Conservation (phyloP, 768 basidiomycete genomes). For the Lactarius deliciosus region DNA sequence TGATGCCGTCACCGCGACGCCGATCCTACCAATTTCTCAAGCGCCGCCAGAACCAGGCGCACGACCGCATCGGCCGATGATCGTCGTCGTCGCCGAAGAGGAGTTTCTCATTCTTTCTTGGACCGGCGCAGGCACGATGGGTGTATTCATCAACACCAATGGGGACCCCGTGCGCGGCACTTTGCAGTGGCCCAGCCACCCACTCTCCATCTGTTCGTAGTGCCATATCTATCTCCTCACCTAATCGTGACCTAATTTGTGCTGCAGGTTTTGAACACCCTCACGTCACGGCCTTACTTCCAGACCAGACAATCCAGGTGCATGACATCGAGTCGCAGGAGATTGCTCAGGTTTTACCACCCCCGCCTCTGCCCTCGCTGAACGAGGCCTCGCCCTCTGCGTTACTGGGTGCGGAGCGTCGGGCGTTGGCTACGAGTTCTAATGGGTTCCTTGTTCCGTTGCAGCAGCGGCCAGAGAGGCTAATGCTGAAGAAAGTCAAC, state of each 20-base stretch:
- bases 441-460: conserved; percentile 47
- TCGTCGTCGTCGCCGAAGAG: conserved; percentile 68
- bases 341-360: conserved; percentile 66
- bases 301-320: conserved; percentile 75
- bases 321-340: conserved; percentile 76
- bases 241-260: not conserved
- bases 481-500: conserved; percentile 33
- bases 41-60: conserved; percentile 41
- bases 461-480: conserved; percentile 41
- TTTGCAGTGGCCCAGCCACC: conserved; percentile 80
- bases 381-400: conserved; percentile 32
- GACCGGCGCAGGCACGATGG: conserved; percentile 78
- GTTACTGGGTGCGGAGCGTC: conserved; percentile 35
- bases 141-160: conserved; percentile 79
- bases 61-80: conserved; percentile 58
- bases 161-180: conserved; percentile 92
- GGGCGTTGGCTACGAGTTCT: conserved; percentile 35
- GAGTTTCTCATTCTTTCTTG: conserved; percentile 88
- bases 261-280: conserved; percentile 75
- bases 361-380: conserved; percentile 36
- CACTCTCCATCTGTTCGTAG: conserved; percentile 68
- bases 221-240: not conserved
- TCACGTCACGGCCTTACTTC: conserved; percentile 73
- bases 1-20: conserved; percentile 63
- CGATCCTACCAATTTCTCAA: conserved; percentile 79